phyloP scores from a whole-genome alignment of 75 land plant genomes.

The Picea sitchensis region DNA sequence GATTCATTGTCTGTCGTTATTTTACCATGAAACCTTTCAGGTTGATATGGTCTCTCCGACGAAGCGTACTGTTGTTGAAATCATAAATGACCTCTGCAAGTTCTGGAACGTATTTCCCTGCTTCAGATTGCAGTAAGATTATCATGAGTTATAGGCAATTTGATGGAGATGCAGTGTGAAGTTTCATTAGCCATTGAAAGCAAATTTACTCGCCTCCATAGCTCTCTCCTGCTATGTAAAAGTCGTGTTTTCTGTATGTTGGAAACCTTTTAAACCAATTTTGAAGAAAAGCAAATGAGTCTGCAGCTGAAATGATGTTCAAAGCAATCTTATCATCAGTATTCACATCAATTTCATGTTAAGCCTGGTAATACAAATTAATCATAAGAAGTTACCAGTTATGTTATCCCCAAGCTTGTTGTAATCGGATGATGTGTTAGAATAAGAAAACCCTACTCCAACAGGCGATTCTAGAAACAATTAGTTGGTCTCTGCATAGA shows the following conservation, averaged over 20 bases:
- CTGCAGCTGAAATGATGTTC: constrained; percentile 36
- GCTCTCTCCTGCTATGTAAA: constrained; percentile 80
- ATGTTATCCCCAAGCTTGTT: background rate
- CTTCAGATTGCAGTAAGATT: background rate
- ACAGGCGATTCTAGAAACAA: constrained; percentile 1
- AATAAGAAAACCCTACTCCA: constrained; percentile 9
- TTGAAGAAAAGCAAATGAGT: constrained; percentile 50
- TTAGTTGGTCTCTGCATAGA: background rate
- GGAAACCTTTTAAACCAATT: constrained; percentile 75
- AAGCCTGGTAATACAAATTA: too few species aligned
- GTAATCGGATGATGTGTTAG: background rate
- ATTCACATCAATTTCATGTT: background rate
- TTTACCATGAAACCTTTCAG: constrained; percentile 71
- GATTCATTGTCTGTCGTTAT: too few species aligned
- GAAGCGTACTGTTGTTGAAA: constrained; percentile 27
- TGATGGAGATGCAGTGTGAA: too few species aligned
- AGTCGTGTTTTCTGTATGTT: constrained; percentile 40
- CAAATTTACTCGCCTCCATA: constrained; percentile 54
- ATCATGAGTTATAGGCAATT: too few species aligned
- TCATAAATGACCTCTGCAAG: constrained; percentile 56
- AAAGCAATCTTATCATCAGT: background rate
- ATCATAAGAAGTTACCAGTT: background rate
- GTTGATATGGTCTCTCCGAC: constrained; percentile 21
- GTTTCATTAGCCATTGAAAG: too few species aligned
- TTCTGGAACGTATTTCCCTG: constrained; percentile 68